phyloP scores from a whole-genome alignment of 2,329 filamentous ascomycete genomes.

The Hypoxylon sp. region DNA sequence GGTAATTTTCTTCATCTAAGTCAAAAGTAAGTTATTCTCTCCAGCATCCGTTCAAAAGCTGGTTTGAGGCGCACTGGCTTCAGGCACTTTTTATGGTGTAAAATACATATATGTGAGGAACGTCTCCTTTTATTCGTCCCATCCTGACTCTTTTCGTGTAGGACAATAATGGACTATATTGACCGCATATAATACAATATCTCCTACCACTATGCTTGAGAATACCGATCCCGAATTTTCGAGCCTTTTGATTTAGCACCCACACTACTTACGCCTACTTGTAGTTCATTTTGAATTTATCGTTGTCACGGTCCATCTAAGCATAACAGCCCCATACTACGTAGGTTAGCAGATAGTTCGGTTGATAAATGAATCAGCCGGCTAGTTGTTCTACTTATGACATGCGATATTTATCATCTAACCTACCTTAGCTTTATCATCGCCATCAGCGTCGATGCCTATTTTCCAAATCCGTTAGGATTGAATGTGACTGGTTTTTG shows the following conservation, averaged over 20 bases:
- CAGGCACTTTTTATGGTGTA: too few relatives aligned
- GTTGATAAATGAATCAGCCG: background rate
- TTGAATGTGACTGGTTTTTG: background rate
- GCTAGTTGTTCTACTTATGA: background rate
- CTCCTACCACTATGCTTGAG: background rate
- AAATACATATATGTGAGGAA: background rate
- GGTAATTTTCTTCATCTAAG: background rate
- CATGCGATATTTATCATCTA: background rate
- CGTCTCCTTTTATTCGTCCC: background rate
- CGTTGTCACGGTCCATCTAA: too few relatives aligned
- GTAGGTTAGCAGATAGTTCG: background rate
- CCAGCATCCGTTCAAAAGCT: background rate
- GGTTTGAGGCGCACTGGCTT: too few relatives aligned
- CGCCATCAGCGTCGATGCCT: background rate
- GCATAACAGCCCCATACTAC: background rate
- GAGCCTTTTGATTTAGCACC: background rate
- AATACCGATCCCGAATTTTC: background rate
- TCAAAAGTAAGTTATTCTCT: background rate
- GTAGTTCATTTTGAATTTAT: background rate
- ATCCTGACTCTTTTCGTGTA: background rate
- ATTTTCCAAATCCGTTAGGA: background rate
- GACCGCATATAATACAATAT: background rate
- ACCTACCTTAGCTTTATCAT: background rate
- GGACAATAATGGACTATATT: background rate
- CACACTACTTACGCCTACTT: background rate